Conservation (phyloP, 345 rosid genomes). For the Nasturtium officinale region DNA sequence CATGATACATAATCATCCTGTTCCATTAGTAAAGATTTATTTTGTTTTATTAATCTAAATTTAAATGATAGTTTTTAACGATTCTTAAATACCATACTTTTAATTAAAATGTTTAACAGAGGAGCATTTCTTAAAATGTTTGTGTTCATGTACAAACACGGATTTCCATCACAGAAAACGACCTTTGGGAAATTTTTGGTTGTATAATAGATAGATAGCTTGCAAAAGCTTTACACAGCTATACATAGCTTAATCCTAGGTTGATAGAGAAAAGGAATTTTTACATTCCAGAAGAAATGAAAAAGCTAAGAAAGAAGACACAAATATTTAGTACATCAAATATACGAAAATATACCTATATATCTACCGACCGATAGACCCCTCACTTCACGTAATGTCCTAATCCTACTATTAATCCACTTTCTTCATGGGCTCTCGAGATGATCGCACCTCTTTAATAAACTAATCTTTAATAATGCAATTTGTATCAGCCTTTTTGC, state of each 20-base stretch:
- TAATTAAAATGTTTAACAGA: too few species aligned
- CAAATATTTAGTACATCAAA: neutral
- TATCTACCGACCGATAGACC: neutral
- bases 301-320: neutral
- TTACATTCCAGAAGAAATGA: constrained; percentile 6
- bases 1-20: neutral
- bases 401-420: constrained; percentile 43
- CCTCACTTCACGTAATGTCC: constrained; percentile 30
- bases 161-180: neutral
- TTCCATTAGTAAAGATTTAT: too few species aligned
- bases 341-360: constrained; percentile 1
- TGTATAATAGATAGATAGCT: neutral
- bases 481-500: neutral
- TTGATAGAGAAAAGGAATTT: neutral
- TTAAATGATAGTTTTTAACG: too few species aligned
- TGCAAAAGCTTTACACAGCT: neutral
- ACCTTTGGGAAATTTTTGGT: neutral
- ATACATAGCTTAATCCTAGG: neutral
- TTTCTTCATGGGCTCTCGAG: constrained; percentile 42
- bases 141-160: constrained; percentile 15
- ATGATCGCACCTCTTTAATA: constrained; percentile 43
- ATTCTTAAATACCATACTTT: too few species aligned
- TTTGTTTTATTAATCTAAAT: too few species aligned
- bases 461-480: constrained; percentile 32
- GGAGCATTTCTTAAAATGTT: neutral